Conservation (phyloP, 129 eudicot species). For the Saussurea involucrata region DNA sequence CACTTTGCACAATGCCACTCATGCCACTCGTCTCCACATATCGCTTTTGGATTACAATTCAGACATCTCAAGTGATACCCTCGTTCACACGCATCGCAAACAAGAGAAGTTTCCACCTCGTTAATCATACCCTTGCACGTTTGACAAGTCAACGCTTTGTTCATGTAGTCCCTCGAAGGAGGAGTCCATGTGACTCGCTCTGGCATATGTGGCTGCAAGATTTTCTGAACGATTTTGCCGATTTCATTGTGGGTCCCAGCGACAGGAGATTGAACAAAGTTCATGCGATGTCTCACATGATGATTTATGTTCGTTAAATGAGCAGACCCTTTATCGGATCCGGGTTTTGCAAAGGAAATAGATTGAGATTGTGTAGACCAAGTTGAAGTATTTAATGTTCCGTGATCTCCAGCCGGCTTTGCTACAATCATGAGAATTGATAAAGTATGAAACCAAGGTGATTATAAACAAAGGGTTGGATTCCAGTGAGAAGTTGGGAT, state of each 20-base stretch:
- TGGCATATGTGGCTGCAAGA: conserved; percentile 49
- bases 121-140: conserved; percentile 51
- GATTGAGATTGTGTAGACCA: conserved; percentile 61
- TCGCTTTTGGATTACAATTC: conserved; percentile 52
- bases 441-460: not conserved
- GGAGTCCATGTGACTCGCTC: conserved; percentile 72
- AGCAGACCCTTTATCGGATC: conserved; percentile 35
- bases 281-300: conserved; percentile 36
- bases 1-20: conserved; percentile 98
- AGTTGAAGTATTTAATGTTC: conserved; percentile 43
- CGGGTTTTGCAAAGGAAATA: conserved; percentile 30
- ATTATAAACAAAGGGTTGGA: not conserved
- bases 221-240: conserved; percentile 68
- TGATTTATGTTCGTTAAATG: conserved; percentile 25
- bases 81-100: conserved; percentile 97
- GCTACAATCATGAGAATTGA: conserved; percentile 32
- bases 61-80: conserved; percentile 85
- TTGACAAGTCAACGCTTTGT: conserved; percentile 75
- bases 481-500: no score
- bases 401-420: conserved; percentile 42
- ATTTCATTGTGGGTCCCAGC: conserved; percentile 63
- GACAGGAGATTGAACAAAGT: conserved; percentile 31
- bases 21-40: conserved; percentile 89
- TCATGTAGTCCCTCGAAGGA: conserved; percentile 94
- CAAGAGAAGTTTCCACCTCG: conserved; percentile 65